Base-by-base conservation (phyloP, 768 basidiomycete genomes). In the Phanerodontia chrysosporium region DNA sequence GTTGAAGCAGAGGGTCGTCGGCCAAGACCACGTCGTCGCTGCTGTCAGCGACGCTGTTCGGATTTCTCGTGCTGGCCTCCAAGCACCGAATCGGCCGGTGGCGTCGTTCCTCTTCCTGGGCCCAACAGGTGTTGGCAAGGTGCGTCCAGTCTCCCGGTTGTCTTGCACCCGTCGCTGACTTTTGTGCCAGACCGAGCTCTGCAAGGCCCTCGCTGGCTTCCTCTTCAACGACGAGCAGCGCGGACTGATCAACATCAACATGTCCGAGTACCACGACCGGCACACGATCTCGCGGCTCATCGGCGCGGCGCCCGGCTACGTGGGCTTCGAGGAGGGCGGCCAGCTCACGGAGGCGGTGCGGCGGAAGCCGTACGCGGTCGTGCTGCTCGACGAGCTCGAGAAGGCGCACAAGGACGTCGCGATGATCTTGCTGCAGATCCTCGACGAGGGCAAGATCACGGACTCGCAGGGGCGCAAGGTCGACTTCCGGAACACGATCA, bases 181-280 rank as follows among this genome's bases (percentile, higher is more conserved):
- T 42, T 18, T 42, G 32, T n/a, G n/a, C n/a, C 32, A 42, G 89
- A 96, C 94, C 0, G 93, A 94, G 64, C 78, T 97, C 7, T 89
- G 88, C 68, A 97, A 97, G 72, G 85, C 90, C 0, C 80, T 98
- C 13, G 93, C 95, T 0, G 80, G 79, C 0, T 97, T 97, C 79
- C 69, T 98, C 58, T 97, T 92, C 75, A 88, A 93, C 60, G 91
- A 95, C 62, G 92, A 95, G 67, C 85, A 89, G 58, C 77, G 89
- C 45, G 94, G 91, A 12, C 67, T 96, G 91, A 92, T 95, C 62
- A 90, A 87, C 59, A 92, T 96, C 68, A 95, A 97, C 65, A 95
- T 96, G 92, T 90, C 90, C n/a, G 92, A 97, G 82, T 97, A 90
- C 66, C 90, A 92, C 52, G 95, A 95, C 64, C 83, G 94, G 55